Base-by-base conservation (phyloP, 2,329 filamentous ascomycete species). In the Hymenoscyphus occultus region DNA sequence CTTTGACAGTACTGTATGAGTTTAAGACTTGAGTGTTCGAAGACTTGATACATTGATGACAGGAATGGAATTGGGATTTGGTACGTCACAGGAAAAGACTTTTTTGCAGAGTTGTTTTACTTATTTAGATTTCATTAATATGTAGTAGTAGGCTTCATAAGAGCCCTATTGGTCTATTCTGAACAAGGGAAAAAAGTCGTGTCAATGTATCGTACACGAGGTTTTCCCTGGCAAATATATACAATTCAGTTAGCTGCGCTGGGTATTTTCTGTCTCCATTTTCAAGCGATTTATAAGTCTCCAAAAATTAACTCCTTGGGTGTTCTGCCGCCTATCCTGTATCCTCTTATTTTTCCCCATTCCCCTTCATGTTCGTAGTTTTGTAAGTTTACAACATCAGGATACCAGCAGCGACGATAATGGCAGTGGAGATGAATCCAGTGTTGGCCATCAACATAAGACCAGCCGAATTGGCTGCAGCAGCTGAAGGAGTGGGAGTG, bases 381-480 rank as follows among this genome's bases (percentile, higher is more conserved):
- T 19, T 39, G 28, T 28, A 10, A 28, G 28, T 39, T 61, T 70
- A 72, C 45, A 74, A 58, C 64, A 68, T 66, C 63, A 69, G 56
- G 54, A 71, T 65, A 35, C 68, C 69, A 13, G 64, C 69, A 42
- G 61, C 65, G 31, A 70, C 62, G 35, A 72, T 40, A 42, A 68
- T 51, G 42, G 70, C 61, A 1, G 67, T 68, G 13, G 65, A 65
- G 19, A 70, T 22, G 40, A 70, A 16, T 2, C 70, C 68, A 39
- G 61, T 63, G 35, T 66, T 66, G 35, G 65, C 64, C 51, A 64
- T 67, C 22, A 69, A 28, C 35, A 68, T 58, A 39, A 63, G 64
- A 32, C 57, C 66, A 22, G 59, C 66, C n/a, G 64, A 65, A 22
- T 59, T 68, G 12, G 65, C 62, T 2, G 61, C 51, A 39, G 67